Conservation (phyloP, 352 stramenopile species). For the Thalassiosira hispida region DNA sequence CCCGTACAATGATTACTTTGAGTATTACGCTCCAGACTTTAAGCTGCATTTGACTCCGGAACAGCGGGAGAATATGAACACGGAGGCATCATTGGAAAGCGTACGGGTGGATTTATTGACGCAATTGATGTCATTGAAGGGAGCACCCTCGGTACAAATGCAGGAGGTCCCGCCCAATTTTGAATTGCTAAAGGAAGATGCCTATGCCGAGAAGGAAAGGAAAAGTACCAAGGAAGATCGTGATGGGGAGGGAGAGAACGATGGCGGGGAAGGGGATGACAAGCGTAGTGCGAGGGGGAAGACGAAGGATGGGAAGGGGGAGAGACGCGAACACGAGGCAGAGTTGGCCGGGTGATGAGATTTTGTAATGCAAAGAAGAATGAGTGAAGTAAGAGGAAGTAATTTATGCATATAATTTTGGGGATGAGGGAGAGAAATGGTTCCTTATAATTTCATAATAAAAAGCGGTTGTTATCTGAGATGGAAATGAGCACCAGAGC, state of each 20-base stretch:
- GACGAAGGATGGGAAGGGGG: constrained; percentile 50
- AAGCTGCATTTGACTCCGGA: constrained; percentile 95
- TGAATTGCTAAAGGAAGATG: constrained; percentile 58
- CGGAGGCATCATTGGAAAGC: constrained; percentile 88
- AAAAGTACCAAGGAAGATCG: constrained; percentile 41
- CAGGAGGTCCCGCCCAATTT: constrained; percentile 88
- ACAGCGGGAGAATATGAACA: constrained; percentile 95
- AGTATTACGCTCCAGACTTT: constrained; percentile 99
- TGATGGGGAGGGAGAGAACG: constrained; percentile 52
- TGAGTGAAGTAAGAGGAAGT: neutral
- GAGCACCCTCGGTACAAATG: constrained; percentile 96
- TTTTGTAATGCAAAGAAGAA: neutral
- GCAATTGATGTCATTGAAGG: constrained; percentile 94
- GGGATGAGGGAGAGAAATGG: neutral
- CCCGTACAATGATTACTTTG: constrained; percentile 99
- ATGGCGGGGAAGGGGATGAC: constrained; percentile 60
- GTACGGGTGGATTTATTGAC: constrained; percentile 92
- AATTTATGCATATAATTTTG: constrained; percentile 9
- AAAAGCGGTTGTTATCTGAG: no score
- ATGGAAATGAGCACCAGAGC: no score
- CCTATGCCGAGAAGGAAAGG: constrained; percentile 35
- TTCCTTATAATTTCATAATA: no score
- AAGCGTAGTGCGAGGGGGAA: constrained; percentile 30
- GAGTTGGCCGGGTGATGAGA: constrained; percentile 32
- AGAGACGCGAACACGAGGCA: constrained; percentile 48